Evolutionary conservation across 768 basidiomycete genomes (phyloP).

Genomic region (Rhizopogon rudus): DNA sequence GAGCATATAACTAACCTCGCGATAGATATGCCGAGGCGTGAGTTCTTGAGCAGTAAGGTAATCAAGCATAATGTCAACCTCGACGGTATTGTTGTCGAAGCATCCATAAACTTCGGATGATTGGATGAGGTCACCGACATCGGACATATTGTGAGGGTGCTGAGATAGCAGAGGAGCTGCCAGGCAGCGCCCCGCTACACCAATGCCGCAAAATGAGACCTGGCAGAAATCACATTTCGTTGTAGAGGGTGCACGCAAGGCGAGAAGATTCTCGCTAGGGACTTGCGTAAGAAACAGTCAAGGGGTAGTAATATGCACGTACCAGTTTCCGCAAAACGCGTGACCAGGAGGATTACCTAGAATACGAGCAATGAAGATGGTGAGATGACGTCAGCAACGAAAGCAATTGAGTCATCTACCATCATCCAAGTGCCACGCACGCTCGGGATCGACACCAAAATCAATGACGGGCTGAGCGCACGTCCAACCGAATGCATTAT

Average conservation of each 20-base stretch:
- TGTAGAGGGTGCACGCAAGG: slow-evolving; percentile 68
- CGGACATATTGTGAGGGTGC: slow-evolving; percentile 64
- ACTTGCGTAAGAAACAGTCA: neutral
- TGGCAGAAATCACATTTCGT: slow-evolving; percentile 82
- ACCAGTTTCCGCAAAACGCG: slow-evolving; percentile 80
- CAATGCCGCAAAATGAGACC: slow-evolving; percentile 79
- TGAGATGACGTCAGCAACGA: neutral
- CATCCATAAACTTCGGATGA: slow-evolving; percentile 74
- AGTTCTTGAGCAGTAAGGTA: slow-evolving; percentile 61
- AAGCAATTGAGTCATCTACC: slow-evolving; percentile 31
- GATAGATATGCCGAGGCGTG: slow-evolving; percentile 69
- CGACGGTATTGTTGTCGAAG: slow-evolving; percentile 72
- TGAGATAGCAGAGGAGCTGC: slow-evolving; percentile 54
- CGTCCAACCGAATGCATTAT: slow-evolving; percentile 73
- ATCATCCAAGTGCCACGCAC: slow-evolving; percentile 75
- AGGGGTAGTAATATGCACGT: slow-evolving; percentile 10
- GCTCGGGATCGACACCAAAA: slow-evolving; percentile 59
- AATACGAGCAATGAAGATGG: too few species aligned
- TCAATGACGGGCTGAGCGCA: slow-evolving; percentile 80
- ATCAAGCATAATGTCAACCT: slow-evolving; percentile 83
- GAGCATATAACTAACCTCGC: slow-evolving; percentile 47
- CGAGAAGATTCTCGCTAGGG: slow-evolving; percentile 67
- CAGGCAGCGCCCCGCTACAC: slow-evolving; percentile 67
- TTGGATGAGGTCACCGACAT: slow-evolving; percentile 72
- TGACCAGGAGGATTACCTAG: slow-evolving; percentile 61